phyloP scores from a whole-genome alignment of 805 yeast genomes.

The Ogataea paradorogensis region DNA sequence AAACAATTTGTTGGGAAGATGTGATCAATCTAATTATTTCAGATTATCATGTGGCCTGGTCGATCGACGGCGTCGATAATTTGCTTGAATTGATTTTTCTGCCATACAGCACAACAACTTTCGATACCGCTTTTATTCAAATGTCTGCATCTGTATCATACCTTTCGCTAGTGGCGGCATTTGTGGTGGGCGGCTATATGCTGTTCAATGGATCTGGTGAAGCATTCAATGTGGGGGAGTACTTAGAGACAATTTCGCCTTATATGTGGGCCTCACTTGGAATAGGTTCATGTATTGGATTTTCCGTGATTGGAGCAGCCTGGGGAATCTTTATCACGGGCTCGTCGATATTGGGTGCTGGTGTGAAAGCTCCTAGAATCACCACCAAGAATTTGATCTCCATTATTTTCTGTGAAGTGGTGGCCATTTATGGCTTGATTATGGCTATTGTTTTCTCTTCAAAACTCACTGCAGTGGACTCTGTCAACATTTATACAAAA shows the following conservation, averaged over 20 bases:
- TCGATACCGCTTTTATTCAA: slow-evolving; percentile 7
- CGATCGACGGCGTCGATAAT: slow-evolving; percentile 12
- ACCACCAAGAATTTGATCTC: slow-evolving; percentile 95
- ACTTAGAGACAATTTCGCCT: slow-evolving; percentile 82
- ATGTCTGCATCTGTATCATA: slow-evolving; percentile 20
- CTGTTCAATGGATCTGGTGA: slow-evolving; percentile 92
- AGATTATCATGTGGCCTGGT: background rate
- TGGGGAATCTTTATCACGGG: slow-evolving; percentile 99
- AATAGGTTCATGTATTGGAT: slow-evolving; percentile 85
- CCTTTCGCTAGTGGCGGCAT: slow-evolving; percentile 28
- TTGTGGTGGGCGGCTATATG: slow-evolving; percentile 46
- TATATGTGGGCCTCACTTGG: slow-evolving; percentile 97
- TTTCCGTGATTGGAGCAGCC: slow-evolving; percentile 96
- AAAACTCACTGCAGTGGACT: slow-evolving; percentile 68
- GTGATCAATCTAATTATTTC: background rate
- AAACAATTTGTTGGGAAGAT: slow-evolving; percentile 1
- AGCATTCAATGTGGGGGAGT: slow-evolving; percentile 85
- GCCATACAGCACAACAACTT: slow-evolving; percentile 13
- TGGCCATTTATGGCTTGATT: slow-evolving; percentile 95
- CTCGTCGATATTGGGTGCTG: slow-evolving; percentile 92
- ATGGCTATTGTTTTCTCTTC: slow-evolving; percentile 97
- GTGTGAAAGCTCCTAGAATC: slow-evolving; percentile 95
- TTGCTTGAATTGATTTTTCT: slow-evolving; percentile 4
- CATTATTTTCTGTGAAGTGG: slow-evolving; percentile 98
- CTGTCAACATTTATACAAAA: slow-evolving; percentile 63